Evolutionary conservation across 2,329 filamentous ascomycete genomes (phyloP).

Genomic region (Scortechinia acanthostroma): DNA sequence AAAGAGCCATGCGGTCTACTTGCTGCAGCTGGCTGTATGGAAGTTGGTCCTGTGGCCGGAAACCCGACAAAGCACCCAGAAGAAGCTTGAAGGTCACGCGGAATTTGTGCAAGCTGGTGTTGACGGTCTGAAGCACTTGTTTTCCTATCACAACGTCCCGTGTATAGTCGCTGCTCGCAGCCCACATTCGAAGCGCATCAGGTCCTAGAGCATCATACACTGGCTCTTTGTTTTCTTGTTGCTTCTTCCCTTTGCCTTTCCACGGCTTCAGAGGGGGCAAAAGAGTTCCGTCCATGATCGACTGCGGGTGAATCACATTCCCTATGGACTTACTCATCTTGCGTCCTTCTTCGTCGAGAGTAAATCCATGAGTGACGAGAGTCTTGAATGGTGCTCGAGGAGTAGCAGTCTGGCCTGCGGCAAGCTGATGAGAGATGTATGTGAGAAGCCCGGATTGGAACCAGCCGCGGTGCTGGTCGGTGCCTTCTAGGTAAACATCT

Average conservation of each 20-base stretch:
- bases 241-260: slow-evolving; percentile 46
- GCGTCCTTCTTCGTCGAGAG: slow-evolving; percentile 78
- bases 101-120: slow-evolving; percentile 76
- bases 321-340: slow-evolving; percentile 99
- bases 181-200: slow-evolving; percentile 85
- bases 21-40: slow-evolving; percentile 31
- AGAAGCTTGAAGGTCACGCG: slow-evolving; percentile 87
- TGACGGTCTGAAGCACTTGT: slow-evolving; percentile 68
- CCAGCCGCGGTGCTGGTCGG: slow-evolving; percentile 95
- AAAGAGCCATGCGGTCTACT: slow-evolving; percentile 69
- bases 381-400: slow-evolving; percentile 68
- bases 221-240: slow-evolving; percentile 18
- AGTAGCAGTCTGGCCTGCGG: slow-evolving; percentile 21
- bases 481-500: slow-evolving; percentile 88
- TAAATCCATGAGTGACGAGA: slow-evolving; percentile 93
- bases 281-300: slow-evolving; percentile 80
- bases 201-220: slow-evolving; percentile 69
- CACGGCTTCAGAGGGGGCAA: slow-evolving; percentile 57
- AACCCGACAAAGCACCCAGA: slow-evolving; percentile 62
- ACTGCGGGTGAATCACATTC: slow-evolving; percentile 72
- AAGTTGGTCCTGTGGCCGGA: slow-evolving; percentile 34
- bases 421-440: slow-evolving; percentile 58
- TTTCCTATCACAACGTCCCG: slow-evolving; percentile 78
- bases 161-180: slow-evolving; percentile 84
- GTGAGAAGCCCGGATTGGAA: slow-evolving; percentile 95